A percentile compares a stretch with the other conserved stretches of the same genome.
These are phyloP conservation scores for Colletotrichum liaoningense DNA, from an alignment of 2,329 filamentous ascomycete genomes.

Conservation along the genomic window DNA sequence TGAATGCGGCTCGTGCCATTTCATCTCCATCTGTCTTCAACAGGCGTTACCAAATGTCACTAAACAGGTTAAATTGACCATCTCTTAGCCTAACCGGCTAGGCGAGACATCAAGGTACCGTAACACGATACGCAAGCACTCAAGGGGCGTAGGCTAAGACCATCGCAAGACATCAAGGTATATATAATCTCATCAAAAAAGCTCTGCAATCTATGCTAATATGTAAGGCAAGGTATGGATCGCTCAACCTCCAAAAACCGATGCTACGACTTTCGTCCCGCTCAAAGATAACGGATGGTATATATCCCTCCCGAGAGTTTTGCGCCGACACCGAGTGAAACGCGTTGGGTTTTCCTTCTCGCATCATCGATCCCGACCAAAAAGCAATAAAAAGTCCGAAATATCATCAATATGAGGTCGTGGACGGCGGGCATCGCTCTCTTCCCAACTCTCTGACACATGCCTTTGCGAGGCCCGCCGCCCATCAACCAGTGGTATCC, in stretches of 20 bases:
- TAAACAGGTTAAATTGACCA: neutral
- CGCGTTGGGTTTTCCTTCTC: constrained; percentile 12
- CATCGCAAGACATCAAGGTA: neutral
- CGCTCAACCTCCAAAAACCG: neutral
- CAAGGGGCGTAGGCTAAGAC: neutral
- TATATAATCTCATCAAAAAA: neutral
- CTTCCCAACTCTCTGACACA: neutral
- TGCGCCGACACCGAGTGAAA: constrained; percentile 15
- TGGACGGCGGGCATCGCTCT: neutral
- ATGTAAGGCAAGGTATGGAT: constrained; percentile 1
- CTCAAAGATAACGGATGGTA: neutral
- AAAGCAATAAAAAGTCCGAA: constrained; percentile 16
- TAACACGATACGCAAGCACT: too few species aligned
- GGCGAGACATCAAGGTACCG: neutral
- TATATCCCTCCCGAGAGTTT: neutral
- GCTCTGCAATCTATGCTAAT: neutral
- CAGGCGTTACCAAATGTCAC: neutral
- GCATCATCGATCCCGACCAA: constrained; percentile 14
- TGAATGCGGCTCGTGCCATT: too few species aligned
- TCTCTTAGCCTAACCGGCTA: neutral
- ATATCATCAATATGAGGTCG: constrained; percentile 14
- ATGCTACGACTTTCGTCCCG: neutral
- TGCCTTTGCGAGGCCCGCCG: neutral
- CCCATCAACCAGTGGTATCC: constrained; percentile 20
- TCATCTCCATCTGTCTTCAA: neutral